A percentile compares a stretch with the other conserved stretches of the same genome.
These are phyloP conservation scores for Paralagenidium karlingii DNA, from an alignment of 352 stramenopile species.

Conservation along the genomic window DNA sequence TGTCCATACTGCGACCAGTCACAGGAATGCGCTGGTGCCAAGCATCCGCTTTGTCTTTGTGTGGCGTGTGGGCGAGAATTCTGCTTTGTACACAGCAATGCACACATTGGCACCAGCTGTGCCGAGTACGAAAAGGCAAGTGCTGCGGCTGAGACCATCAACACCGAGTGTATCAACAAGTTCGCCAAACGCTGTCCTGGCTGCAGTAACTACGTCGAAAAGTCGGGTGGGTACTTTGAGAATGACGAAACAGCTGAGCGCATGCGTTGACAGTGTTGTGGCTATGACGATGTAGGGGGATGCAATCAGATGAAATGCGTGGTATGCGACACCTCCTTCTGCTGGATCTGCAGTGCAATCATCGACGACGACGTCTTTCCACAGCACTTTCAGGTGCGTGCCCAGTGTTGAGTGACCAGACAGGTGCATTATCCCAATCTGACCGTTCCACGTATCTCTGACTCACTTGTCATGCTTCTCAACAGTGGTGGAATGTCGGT, in stretches of 20 bases:
- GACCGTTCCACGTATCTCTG: background rate
- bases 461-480: no score
- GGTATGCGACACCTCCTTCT: constrained; percentile 75
- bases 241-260: background rate
- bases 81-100: constrained; percentile 83
- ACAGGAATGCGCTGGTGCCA: constrained; percentile 25
- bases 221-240: constrained; percentile 28
- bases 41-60: constrained; percentile 17
- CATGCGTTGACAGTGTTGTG: background rate
- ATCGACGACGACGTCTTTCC: constrained; percentile 81
- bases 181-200: constrained; percentile 79
- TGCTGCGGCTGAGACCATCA: constrained; percentile 75
- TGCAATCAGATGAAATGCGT: constrained; percentile 88
- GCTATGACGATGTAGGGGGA: constrained; percentile 21
- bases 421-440: background rate
- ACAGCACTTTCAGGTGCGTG: constrained; percentile 68
- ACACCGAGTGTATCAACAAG: constrained; percentile 59
- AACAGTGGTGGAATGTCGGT: constrained; percentile 68
- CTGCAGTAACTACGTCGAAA: constrained; percentile 83
- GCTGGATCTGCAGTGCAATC: constrained; percentile 75
- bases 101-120: constrained; percentile 54
- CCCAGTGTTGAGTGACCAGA: background rate
- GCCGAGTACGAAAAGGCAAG: constrained; percentile 64
- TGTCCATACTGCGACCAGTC: constrained; percentile 45
- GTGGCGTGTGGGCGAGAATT: constrained; percentile 30